Evolutionary conservation across 2,329 filamentous ascomycete genomes (phyloP), one percentile per base, ranked within the genome.

Genomic region (Colletotrichum higginsianum): DNA sequence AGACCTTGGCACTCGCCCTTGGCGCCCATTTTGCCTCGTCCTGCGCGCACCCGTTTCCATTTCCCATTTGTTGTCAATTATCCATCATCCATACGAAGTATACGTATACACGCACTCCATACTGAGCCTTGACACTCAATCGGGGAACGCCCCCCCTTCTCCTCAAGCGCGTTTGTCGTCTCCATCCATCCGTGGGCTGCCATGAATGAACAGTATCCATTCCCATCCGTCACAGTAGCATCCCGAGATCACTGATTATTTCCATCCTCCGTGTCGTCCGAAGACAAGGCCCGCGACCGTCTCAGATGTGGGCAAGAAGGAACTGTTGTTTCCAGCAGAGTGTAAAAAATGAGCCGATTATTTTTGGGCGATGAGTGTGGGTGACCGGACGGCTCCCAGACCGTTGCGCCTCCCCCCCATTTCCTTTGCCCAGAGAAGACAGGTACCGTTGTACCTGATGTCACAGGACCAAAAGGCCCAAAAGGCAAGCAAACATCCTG

Each of bases 291-390:
- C 69, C 67, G 65, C 65, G 69, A 68, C 69, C 53, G 69, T 71
- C 69, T 71, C 65, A 64, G 65, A 71, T 64, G 69, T 44, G 58
- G 30, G 30, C 30, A 35, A 35, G 30, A 35, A 44, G 62, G 53
- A 47, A 52, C 58, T 64, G 65, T 71, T 64, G 65, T 71, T 71
- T 63, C 68, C 65, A 68, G 66, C 69, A 58, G 57, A 64, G 65
- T 49, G 44, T 2, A 35, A 35, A 35, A 35, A 52, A 53, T 35
- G 53, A 63, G 38, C 58, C 58, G 52, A 60, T 38, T 68, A 68
- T 68, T 71, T 68, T 68, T 64, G 65, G 65, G 46, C 30, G 30
- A 35, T 9, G 30, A 35, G 61, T 42, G 38, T 35, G 42, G n/a
- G 58, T 50, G 65, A 71, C 68, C 58, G 12, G 65, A 62, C 65